These are phyloP conservation scores for Leptomonas pyrrhocoris DNA, from an alignment of 208 protist species.

Conservation along the genomic window DNA sequence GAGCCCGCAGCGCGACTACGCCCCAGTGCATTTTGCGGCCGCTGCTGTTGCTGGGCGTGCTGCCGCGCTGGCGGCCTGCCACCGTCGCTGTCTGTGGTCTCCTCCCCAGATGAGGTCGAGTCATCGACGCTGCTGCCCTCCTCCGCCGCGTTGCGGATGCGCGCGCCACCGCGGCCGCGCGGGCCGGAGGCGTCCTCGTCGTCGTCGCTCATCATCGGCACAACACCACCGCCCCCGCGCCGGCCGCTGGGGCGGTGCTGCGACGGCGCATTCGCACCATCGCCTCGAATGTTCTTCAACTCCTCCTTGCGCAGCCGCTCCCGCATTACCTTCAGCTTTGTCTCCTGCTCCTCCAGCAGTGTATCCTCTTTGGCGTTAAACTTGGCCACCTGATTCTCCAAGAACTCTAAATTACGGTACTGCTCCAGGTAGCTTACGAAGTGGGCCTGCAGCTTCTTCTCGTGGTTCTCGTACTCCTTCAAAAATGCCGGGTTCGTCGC, in stretches of 20 bases:
- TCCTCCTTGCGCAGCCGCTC: constrained; percentile 90
- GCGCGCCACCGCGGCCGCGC: constrained; percentile 4
- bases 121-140: constrained; percentile 73
- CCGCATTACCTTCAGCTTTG: constrained; percentile 85
- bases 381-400: constrained; percentile 90
- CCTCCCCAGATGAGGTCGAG: constrained; percentile 34
- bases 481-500: constrained; percentile 92
- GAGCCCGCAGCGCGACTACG: constrained; percentile 13
- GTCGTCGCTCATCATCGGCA: constrained; percentile 28
- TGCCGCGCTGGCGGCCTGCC: constrained; percentile 11
- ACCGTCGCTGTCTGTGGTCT: constrained; percentile 49
- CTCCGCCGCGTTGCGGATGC: constrained; percentile 45
- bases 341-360: constrained; percentile 89
- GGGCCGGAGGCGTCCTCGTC: constrained; percentile 51
- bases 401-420: constrained; percentile 94
- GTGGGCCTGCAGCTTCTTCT: constrained; percentile 89
- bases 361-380: constrained; percentile 88
- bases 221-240: constrained; percentile 13
- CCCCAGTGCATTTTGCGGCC: constrained; percentile 22
- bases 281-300: constrained; percentile 76
- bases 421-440: constrained; percentile 94
- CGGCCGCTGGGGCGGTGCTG: constrained; percentile 19
- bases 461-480: constrained; percentile 95
- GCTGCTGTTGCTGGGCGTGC: constrained; percentile 20
- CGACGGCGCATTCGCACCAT: constrained; percentile 14